Conservation (phyloP, 495 filamentous ascomycete genomes). For the Neurospora sp. region DNA sequence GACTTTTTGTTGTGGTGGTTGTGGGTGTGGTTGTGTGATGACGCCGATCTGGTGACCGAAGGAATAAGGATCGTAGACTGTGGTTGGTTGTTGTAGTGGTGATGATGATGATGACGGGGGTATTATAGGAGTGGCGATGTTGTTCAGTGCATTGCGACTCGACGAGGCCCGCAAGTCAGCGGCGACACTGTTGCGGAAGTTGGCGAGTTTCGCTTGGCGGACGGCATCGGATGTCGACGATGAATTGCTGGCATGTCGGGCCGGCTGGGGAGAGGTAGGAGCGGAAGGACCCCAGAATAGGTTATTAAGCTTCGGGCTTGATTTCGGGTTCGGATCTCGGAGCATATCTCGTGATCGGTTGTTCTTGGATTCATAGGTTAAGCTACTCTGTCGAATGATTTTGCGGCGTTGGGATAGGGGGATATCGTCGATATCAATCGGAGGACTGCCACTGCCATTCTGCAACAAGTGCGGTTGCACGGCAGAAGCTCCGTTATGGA, state of each 20-base stretch:
- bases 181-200: slow-evolving; percentile 64
- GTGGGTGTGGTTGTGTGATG: not conserved
- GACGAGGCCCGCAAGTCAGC: slow-evolving; percentile 42
- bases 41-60: not conserved
- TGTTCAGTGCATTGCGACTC: not conserved
- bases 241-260: slow-evolving; percentile 25
- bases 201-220: slow-evolving; percentile 55
- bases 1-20: not conserved
- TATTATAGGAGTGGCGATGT: not conserved
- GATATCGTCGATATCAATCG: slow-evolving; percentile 51
- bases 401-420: slow-evolving; percentile 60
- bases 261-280: slow-evolving; percentile 52
- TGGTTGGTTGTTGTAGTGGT: not conserved
- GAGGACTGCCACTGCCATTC: slow-evolving; percentile 16
- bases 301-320: slow-evolving; percentile 4
- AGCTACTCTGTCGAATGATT: slow-evolving; percentile 38
- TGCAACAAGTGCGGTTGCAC: slow-evolving; percentile 5
- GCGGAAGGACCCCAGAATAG: slow-evolving; percentile 17
- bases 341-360: not conserved
- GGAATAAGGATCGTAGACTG: not conserved
- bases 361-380: not conserved
- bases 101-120: not conserved
- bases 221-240: slow-evolving; percentile 27
- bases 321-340: slow-evolving; percentile 13
- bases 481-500: slow-evolving; percentile 11